phyloP scores from a whole-genome alignment of 331 rosid genomes.

The Acacia pycnantha region DNA sequence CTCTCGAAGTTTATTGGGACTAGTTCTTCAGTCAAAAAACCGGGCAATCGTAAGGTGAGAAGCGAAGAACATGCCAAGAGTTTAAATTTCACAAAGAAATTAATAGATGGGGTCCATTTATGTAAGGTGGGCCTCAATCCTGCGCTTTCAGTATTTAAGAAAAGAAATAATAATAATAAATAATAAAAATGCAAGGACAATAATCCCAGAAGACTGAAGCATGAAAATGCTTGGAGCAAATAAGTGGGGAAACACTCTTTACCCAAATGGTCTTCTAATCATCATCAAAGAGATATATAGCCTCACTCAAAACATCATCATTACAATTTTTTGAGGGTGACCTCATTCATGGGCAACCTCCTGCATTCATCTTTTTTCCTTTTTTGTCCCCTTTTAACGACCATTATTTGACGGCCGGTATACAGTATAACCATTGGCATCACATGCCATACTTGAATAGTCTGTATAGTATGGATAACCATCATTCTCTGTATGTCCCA shows the following conservation, averaged over 20 bases:
- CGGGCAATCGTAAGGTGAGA: neutral
- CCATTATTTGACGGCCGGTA: slow-evolving; percentile 84
- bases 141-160: neutral
- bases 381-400: slow-evolving; percentile 52
- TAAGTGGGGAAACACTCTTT: slow-evolving; percentile 69
- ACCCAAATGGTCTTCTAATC: slow-evolving; percentile 68
- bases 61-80: neutral
- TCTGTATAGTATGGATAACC: slow-evolving; percentile 75
- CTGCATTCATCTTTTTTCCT: slow-evolving; percentile 27
- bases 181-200: neutral
- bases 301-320: slow-evolving; percentile 66
- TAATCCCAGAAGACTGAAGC: slow-evolving; percentile 29
- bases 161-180: neutral
- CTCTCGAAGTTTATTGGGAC: neutral
- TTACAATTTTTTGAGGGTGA: slow-evolving; percentile 48
- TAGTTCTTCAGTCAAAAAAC: neutral
- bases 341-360: slow-evolving; percentile 42
- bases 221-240: slow-evolving; percentile 53
- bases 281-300: slow-evolving; percentile 58
- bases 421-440: slow-evolving; percentile 70
- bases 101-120: neutral
- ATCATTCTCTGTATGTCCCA: slow-evolving; percentile 57
- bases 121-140: neutral
- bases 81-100: neutral
- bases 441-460: slow-evolving; percentile 62